phyloP scores from a whole-genome alignment of 1,139 yeast species.

The Hyphopichia khmerensis region DNA sequence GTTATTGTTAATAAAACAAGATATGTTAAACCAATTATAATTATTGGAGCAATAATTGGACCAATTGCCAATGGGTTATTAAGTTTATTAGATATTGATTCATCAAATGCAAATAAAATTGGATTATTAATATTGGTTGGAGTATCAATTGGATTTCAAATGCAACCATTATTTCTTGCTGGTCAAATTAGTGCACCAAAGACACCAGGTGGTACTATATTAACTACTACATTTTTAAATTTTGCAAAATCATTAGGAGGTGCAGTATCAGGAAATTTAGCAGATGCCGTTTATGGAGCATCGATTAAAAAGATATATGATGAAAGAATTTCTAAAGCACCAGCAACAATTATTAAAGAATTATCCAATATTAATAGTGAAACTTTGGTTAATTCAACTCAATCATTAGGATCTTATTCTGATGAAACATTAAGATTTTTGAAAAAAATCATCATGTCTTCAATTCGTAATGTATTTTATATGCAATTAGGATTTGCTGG shows the following conservation, averaged over 20 bases:
- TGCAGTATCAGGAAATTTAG: conserved; percentile 30
- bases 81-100: conserved; percentile 29
- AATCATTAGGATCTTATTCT: conserved; percentile 17
- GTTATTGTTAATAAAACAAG: conserved; percentile 27
- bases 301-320: conserved; percentile 20
- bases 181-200: conserved; percentile 38
- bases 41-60: conserved; percentile 24
- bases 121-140: conserved; percentile 37
- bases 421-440: conserved; percentile 26
- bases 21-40: conserved; percentile 29
- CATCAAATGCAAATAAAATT: conserved; percentile 25
- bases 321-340: conserved; percentile 15
- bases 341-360: conserved; percentile 18
- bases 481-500: conserved; percentile 28
- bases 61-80: conserved; percentile 38
- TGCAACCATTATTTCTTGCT: conserved; percentile 29
- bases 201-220: conserved; percentile 34
- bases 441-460: conserved; percentile 26
- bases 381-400: conserved; percentile 19
- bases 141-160: conserved; percentile 25
- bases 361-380: conserved; percentile 14
- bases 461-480: conserved; percentile 33
- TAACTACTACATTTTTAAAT: conserved; percentile 34
- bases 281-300: conserved; percentile 34
- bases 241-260: conserved; percentile 33